Base-by-base conservation (phyloP, 164 flowering plant species). In the Protea cynaroides region DNA sequence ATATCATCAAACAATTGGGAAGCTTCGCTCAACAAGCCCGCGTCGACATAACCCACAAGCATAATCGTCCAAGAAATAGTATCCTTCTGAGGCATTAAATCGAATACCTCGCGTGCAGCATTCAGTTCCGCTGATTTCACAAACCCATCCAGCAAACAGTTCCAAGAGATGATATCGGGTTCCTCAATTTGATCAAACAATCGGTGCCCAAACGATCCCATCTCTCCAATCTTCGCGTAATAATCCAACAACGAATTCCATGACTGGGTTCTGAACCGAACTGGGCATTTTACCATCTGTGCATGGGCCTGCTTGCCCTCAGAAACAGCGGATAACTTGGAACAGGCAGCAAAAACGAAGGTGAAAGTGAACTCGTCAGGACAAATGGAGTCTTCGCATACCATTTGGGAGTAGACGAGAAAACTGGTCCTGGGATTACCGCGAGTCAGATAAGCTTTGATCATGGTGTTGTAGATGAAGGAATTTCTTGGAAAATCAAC, bases 131-230 rank as follows among this genome's bases (percentile, higher is more conserved):
- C 71, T 2, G 34, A 51, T 37, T 64, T 68, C 18, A 59, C 71
- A 40, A 55, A 68, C 61, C 71, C 71, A 72, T 59, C 71, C 13
- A 67, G 64, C 65, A 72, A 68, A 63, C 59, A 62, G 49, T 72
- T 72, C 67, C 71, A 67, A 34, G 75, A 72, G 62, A 72, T 64
- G 8, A 68, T 53, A 59, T 72, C 71, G 13, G 65, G 64, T 18
- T 47, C 54, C 50, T 60, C 61, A 64, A 68, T 67, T 46, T 47
- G 65, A 59, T 59, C 71, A 53, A 72, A 72, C 65, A 72, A 23
- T 11, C 50, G 21, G 11, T n/a, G 17, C 15, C 56, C 65, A 24
- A 34, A 51, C 49, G 24, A 58, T 6, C 59, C 53, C 21, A 55
- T 52, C 47, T 59, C 71, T 23, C 71, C 69, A 59, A 60, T 22